phyloP scores from a whole-genome alignment of 495 filamentous ascomycete genomes.

The Lasiosphaeria hispida region DNA sequence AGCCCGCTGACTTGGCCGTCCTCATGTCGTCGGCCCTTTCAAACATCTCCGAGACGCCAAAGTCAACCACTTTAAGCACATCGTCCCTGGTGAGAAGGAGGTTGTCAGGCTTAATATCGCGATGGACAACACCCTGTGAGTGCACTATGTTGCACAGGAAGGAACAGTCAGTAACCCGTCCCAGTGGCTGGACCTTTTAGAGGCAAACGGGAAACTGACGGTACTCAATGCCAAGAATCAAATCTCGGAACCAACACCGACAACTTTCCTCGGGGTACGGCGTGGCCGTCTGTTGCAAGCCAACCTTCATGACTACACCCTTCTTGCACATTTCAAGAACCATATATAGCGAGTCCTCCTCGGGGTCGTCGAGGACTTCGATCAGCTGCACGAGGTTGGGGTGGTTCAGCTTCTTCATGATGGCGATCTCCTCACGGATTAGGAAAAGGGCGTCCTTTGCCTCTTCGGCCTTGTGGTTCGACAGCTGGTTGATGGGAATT shows the following conservation, averaged over 20 bases:
- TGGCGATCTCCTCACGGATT: conserved; percentile 95
- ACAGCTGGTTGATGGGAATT: conserved; percentile 46
- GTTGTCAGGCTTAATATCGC: conserved; percentile 98
- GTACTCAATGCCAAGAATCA: conserved; percentile 96
- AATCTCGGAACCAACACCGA: conserved; percentile 88
- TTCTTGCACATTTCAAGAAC: conserved; percentile 99
- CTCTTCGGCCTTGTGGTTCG: conserved; percentile 47
- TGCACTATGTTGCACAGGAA: conserved; percentile 56
- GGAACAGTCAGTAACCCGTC: not conserved
- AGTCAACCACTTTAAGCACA: conserved; percentile 94
- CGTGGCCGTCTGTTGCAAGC: conserved; percentile 74
- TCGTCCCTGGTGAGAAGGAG: conserved; percentile 86
- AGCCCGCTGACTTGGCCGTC: conserved; percentile 91
- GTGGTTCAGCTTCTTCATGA: conserved; percentile 98
- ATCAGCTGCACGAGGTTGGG: conserved; percentile 87
- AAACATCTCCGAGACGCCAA: conserved; percentile 98
- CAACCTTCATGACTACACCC: conserved; percentile 95
- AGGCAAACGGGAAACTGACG: conserved; percentile 44
- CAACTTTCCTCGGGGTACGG: conserved; percentile 84
- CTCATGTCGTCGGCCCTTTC: conserved; percentile 85
- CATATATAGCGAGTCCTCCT: conserved; percentile 96
- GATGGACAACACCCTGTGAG: conserved; percentile 90
- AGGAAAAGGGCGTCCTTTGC: conserved; percentile 78
- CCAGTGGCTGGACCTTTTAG: too few relatives aligned
- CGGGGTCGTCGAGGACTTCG: conserved; percentile 92